Conservation (phyloP, 331 rosid genomes). For the Erythrophleum ivorense region DNA sequence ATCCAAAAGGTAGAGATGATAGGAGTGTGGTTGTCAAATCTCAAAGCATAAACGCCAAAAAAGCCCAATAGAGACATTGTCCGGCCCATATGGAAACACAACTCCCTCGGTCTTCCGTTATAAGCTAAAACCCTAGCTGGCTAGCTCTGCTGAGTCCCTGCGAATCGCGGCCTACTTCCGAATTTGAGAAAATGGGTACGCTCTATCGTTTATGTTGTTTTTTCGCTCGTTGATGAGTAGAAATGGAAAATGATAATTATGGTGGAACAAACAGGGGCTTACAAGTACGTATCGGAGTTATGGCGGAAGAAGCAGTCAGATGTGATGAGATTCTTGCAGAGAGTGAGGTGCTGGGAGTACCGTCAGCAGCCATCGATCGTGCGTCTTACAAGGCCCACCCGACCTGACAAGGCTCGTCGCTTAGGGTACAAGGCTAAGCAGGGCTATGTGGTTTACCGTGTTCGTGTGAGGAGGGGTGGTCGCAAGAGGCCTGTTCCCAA, state of each 20-base stretch:
- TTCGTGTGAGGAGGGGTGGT: conserved; percentile 70
- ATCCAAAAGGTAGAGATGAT: too few relatives aligned
- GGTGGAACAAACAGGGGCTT: conserved; percentile 20
- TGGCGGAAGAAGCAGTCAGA: conserved; percentile 32
- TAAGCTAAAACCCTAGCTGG: neutral
- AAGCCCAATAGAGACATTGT: neutral
- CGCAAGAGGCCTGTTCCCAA: conserved; percentile 74
- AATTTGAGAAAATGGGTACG: neutral
- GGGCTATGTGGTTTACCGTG: conserved; percentile 68
- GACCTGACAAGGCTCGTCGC: conserved; percentile 71
- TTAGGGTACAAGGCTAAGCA: conserved; percentile 60
- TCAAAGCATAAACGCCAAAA: neutral
- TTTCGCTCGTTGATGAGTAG: neutral
- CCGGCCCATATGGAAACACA: neutral
- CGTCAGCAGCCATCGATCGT: conserved; percentile 69
- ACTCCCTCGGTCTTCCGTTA: neutral
- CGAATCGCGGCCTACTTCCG: neutral
- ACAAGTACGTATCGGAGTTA: conserved; percentile 28
- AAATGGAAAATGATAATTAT: neutral
- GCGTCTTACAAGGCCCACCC: conserved; percentile 59
- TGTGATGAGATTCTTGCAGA: conserved; percentile 32
- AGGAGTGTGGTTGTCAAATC: too few relatives aligned
- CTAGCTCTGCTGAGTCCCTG: neutral
- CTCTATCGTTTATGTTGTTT: neutral
- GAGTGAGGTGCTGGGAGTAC: conserved; percentile 35